Evolutionary conservation across 2,329 filamentous ascomycete genomes (phyloP).

Genomic region (Colletotrichum sp.): DNA sequence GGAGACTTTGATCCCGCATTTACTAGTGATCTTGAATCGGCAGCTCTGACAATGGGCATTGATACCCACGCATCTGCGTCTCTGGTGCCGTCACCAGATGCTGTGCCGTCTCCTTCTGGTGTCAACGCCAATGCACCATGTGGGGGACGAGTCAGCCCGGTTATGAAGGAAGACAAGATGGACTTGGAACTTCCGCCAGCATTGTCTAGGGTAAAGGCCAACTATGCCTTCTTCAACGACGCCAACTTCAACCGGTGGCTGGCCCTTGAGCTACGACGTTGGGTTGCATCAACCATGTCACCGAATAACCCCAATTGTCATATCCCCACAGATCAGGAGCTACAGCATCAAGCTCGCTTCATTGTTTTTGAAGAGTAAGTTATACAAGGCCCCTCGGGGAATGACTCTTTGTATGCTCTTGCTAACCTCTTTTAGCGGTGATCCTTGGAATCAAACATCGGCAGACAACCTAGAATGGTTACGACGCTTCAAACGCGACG

Average conservation of each 20-base stretch:
- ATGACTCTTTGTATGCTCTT: not conserved
- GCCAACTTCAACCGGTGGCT: slow-evolving; percentile 30
- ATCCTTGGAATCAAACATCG: slow-evolving; percentile 20
- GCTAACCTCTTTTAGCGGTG: not conserved
- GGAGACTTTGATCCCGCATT: not conserved
- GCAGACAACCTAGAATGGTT: slow-evolving; percentile 19
- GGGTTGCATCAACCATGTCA: slow-evolving; percentile 32
- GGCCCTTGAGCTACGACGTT: slow-evolving; percentile 23
- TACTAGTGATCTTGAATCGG: not conserved
- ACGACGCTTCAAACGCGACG: slow-evolving; percentile 5
- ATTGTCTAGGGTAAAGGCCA: not conserved
- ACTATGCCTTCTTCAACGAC: slow-evolving; percentile 26
- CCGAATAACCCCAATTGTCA: slow-evolving; percentile 33
- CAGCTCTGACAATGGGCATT: not conserved
- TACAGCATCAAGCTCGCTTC: slow-evolving; percentile 37
- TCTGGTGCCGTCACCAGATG: not conserved
- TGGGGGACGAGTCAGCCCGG: not conserved
- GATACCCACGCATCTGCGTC: not conserved
- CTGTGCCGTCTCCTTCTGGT: not conserved
- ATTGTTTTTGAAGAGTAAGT: slow-evolving; percentile 34
- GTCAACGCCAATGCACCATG: not conserved
- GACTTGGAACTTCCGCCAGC: not conserved
- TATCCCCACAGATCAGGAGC: slow-evolving; percentile 38
- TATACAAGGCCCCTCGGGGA: fast-evolving
- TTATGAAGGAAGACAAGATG: not conserved